Conservation (phyloP, 352 stramenopile genomes). For the Phytophthora boehmeriae region DNA sequence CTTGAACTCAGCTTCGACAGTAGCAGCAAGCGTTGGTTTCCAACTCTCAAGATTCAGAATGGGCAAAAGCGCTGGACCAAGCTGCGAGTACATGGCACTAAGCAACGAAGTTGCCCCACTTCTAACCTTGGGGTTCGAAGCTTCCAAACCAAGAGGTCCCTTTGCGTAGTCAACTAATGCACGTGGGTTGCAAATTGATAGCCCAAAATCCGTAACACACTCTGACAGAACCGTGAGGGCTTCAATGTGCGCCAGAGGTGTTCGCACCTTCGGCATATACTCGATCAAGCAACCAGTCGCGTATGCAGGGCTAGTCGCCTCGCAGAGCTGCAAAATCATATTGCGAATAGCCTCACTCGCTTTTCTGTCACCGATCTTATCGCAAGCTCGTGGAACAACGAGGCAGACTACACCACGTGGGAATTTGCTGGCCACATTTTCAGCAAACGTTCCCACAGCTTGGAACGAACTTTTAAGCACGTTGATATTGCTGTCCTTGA, state of each 20-base stretch:
- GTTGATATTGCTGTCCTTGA: conserved; percentile 91
- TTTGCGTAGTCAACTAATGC: conserved; percentile 82
- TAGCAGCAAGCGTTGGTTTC: conserved; percentile 83
- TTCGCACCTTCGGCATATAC: conserved; percentile 81
- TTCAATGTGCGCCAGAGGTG: conserved; percentile 78
- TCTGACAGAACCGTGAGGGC: conserved; percentile 66
- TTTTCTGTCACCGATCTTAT: conserved; percentile 88
- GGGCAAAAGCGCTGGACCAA: conserved; percentile 76
- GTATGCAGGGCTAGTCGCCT: conserved; percentile 75
- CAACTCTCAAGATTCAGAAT: conserved; percentile 85
- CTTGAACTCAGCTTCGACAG: conserved; percentile 82
- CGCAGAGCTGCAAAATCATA: conserved; percentile 83
- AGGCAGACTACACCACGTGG: conserved; percentile 75
- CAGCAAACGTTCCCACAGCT: conserved; percentile 75
- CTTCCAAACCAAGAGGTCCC: conserved; percentile 71
- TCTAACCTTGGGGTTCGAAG: conserved; percentile 81
- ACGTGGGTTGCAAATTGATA: conserved; percentile 71
- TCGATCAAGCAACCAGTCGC: conserved; percentile 79
- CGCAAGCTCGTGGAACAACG: conserved; percentile 66
- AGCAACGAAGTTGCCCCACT: conserved; percentile 68
- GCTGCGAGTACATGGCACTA: conserved; percentile 83
- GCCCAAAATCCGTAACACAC: conserved; percentile 80
- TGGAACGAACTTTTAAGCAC: conserved; percentile 87
- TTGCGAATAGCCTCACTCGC: conserved; percentile 64
- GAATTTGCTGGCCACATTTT: conserved; percentile 63